phyloP scores from a whole-genome alignment of 345 rosid species.

The Excoecaria cochinchinensis region DNA sequence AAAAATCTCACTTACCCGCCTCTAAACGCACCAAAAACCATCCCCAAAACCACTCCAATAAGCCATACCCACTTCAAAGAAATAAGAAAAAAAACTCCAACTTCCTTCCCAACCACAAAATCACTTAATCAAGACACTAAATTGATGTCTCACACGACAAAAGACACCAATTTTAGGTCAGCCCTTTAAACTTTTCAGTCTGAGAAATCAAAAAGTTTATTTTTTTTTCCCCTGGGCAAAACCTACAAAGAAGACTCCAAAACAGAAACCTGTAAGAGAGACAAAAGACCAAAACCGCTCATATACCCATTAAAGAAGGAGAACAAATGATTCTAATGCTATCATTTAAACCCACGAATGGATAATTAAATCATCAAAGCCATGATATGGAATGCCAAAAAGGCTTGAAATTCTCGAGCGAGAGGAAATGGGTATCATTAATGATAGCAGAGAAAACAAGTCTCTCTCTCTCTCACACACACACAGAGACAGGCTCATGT shows the following conservation, averaged over 20 bases:
- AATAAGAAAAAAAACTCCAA: neutral
- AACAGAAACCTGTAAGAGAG: constrained; percentile 20
- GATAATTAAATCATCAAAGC: constrained; percentile 18
- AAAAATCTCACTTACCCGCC: constrained; percentile 8
- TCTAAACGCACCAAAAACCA: constrained; percentile 10
- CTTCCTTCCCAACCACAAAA: constrained; percentile 21
- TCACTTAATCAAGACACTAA: constrained; percentile 18
- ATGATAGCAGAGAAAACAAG: neutral
- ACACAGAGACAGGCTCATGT: constrained; percentile 20
- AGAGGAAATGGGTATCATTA: neutral
- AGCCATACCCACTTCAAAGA: constrained; percentile 28
- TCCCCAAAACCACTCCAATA: constrained; percentile 27
- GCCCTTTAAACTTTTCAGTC: constrained; percentile 24
- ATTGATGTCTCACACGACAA: neutral
- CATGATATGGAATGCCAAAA: constrained; percentile 25
- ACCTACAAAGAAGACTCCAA: constrained; percentile 37
- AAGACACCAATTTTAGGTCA: constrained; percentile 42
- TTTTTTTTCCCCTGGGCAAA: constrained; percentile 12
- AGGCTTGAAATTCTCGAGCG: constrained; percentile 17
- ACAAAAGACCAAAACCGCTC: constrained; percentile 34
- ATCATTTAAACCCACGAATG: constrained; percentile 24
- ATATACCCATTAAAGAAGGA: constrained; percentile 29
- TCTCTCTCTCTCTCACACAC: neutral
- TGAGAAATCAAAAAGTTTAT: constrained; percentile 5
- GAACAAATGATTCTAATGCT: constrained; percentile 4